phyloP scores from a whole-genome alignment of 1,284 basidiomycete species.

The Volvariella volvacea region DNA sequence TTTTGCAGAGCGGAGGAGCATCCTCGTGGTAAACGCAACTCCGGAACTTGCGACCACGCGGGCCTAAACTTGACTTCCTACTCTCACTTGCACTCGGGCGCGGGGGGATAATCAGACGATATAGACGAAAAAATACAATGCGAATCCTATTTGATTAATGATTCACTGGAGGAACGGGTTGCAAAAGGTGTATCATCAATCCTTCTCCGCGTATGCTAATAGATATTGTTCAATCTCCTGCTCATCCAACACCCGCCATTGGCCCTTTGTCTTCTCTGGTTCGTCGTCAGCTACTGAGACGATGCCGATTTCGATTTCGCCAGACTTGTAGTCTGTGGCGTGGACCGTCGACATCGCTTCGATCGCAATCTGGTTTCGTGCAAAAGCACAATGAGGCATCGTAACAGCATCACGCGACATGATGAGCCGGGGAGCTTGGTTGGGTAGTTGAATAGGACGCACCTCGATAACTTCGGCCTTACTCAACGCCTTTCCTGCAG shows the following conservation, averaged over 20 bases:
- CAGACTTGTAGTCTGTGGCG: slow-evolving; percentile 92
- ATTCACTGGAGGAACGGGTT: slow-evolving; percentile 11
- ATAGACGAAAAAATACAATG: slow-evolving; percentile 6
- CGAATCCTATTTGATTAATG: slow-evolving; percentile 7
- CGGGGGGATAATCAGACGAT: slow-evolving; percentile 11
- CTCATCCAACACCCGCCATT: slow-evolving; percentile 81
- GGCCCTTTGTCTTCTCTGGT: slow-evolving; percentile 55
- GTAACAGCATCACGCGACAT: not conserved
- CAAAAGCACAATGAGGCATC: slow-evolving; percentile 1
- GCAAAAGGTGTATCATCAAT: slow-evolving; percentile 35
- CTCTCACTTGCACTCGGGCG: too few species aligned
- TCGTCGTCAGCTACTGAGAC: slow-evolving; percentile 72
- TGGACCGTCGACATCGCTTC: slow-evolving; percentile 91
- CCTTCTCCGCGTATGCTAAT: slow-evolving; percentile 90
- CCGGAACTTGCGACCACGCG: too few species aligned
- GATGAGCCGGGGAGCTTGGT: not conserved
- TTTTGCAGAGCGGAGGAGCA: slow-evolving; percentile 67
- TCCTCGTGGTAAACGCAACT: slow-evolving; percentile 33
- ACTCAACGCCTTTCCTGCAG: slow-evolving; percentile 60
- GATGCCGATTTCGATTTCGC: slow-evolving; percentile 84
- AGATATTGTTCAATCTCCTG: slow-evolving; percentile 83
- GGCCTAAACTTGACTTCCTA: too few species aligned
- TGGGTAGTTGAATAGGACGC: slow-evolving; percentile 12
- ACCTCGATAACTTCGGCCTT: slow-evolving; percentile 81
- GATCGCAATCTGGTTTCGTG: slow-evolving; percentile 82